phyloP scores from a whole-genome alignment of 2,329 filamentous ascomycete genomes.

The Alternaria viburni region DNA sequence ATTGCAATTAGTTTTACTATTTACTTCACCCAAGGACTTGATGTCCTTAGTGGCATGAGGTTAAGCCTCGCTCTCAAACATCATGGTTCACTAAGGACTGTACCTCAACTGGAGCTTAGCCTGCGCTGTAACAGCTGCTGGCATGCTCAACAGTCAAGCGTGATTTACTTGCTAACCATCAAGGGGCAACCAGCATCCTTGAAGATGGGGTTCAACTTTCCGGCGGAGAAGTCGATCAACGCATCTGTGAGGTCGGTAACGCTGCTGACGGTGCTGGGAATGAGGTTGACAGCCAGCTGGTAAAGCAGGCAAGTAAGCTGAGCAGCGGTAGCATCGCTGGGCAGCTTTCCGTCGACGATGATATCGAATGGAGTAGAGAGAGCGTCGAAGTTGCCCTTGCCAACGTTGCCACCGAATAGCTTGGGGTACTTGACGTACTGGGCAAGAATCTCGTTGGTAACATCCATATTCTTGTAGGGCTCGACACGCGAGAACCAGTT shows the following conservation, averaged over 20 bases:
- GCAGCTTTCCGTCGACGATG: constrained; percentile 50
- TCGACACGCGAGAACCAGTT: constrained; percentile 48
- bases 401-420: constrained; percentile 53
- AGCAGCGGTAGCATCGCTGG: constrained; percentile 25
- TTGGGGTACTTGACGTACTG: constrained; percentile 54
- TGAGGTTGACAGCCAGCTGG: constrained; percentile 47
- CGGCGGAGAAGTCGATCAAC: constrained; percentile 20
- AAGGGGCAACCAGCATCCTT: constrained; percentile 51
- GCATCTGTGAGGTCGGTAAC: constrained; percentile 17
- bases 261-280: constrained; percentile 40
- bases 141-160: background rate
- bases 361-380: constrained; percentile 45
- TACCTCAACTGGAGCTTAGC: background rate
- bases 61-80: background rate
- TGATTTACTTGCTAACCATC: background rate
- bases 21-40: background rate
- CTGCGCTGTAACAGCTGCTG: background rate
- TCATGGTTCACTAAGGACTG: background rate
- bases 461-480: constrained; percentile 46
- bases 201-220: constrained; percentile 33
- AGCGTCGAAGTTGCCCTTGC: constrained; percentile 46
- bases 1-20: background rate
- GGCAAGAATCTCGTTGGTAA: constrained; percentile 49
- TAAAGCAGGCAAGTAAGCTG: constrained; percentile 53
- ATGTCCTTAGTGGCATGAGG: background rate